Evolutionary conservation across 2,329 filamentous ascomycete genomes (phyloP), one percentile per base, ranked within the genome.

Genomic region (Monosporascus cannonballus): DNA sequence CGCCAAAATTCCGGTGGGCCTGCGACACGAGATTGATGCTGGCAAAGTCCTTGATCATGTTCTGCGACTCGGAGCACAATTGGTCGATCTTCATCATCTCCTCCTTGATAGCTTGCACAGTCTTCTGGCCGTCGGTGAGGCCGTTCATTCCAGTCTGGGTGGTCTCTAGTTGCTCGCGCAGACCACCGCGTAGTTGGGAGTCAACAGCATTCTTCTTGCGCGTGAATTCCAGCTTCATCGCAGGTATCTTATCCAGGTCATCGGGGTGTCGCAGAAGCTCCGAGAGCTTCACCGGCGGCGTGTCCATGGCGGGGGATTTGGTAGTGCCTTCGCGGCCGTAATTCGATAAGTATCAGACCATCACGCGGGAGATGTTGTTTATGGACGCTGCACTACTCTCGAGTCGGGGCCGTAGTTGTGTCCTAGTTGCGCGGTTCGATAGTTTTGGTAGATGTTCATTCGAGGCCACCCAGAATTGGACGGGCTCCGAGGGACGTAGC

Each of bases 21-120:
- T 96, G 90, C 51, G 93, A 93, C 51, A 95, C 89, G 56, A 90
- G 76, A 69, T 95, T 94, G 77, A 96, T 94, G 67, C 90, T 90
- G 37, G 88, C 87, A 71, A 99, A 97, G 76, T 99, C 94, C 66
- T 89, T 86, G 65, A 99, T 96, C 84, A 96, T 96, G 68, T 90
- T 90, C 76, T 97, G 93, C 51, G 92, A 92, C 73, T 99, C 95
- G 58, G 92, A 91, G 75, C 94, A 99, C 59, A 99, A 83, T 73
- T 90, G 91, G 76, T 99, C 94, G 65, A 99, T 97, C 73, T 93
- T 95, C 78, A 95, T 91, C 84, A 99, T 94, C 75, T 99, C 94
- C 61, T 97, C 93, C 71, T 96, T 96, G 73, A 96, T 96, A 63
- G 88, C 83, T 67, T 90, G 87, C 37, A 99, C 89, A 56, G 90